Evolutionary conservation across 805 yeast genomes (phyloP).

Genomic region (Saccharomycopsis sp.): DNA sequence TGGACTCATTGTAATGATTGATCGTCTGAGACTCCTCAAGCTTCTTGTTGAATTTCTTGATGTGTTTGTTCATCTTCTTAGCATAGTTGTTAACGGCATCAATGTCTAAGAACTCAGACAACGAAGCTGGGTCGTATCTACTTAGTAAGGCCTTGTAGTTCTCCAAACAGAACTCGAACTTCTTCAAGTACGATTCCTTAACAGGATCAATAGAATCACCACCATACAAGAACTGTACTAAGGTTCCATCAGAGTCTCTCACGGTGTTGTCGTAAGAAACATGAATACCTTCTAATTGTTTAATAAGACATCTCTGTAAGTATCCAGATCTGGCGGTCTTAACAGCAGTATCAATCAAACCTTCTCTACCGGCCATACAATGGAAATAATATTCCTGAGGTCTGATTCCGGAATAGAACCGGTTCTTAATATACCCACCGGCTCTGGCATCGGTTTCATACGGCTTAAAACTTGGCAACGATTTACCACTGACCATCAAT

Average conservation of each 20-base stretch:
- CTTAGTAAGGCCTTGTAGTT: conserved; percentile 81
- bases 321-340: conserved; percentile 98
- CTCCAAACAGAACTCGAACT: conserved; percentile 87
- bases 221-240: conserved; percentile 93
- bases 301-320: conserved; percentile 95
- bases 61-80: conserved; percentile 72
- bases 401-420: conserved; percentile 95
- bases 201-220: conserved; percentile 95
- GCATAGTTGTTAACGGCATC: conserved; percentile 73
- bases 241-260: conserved; percentile 90
- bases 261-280: conserved; percentile 91
- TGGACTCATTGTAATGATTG: conserved; percentile 56
- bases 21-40: conserved; percentile 38
- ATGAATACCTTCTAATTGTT: conserved; percentile 96
- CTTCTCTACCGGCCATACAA: conserved; percentile 99
- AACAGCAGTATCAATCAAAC: conserved; percentile 98
- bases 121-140: conserved; percentile 78
- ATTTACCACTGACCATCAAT: conserved; percentile 97
- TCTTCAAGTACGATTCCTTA: conserved; percentile 88
- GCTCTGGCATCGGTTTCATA: conserved; percentile 96
- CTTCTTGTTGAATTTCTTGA: conserved; percentile 29
- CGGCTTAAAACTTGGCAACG: conserved; percentile 93
- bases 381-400: conserved; percentile 99
- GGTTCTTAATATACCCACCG: conserved; percentile 95
- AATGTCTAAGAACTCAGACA: conserved; percentile 70